A percentile compares a stretch with the other conserved stretches of the same genome.
phyloP scores from a whole-genome alignment of 2,329 filamentous ascomycete genomes.

The Akanthomyces muscarius region DNA sequence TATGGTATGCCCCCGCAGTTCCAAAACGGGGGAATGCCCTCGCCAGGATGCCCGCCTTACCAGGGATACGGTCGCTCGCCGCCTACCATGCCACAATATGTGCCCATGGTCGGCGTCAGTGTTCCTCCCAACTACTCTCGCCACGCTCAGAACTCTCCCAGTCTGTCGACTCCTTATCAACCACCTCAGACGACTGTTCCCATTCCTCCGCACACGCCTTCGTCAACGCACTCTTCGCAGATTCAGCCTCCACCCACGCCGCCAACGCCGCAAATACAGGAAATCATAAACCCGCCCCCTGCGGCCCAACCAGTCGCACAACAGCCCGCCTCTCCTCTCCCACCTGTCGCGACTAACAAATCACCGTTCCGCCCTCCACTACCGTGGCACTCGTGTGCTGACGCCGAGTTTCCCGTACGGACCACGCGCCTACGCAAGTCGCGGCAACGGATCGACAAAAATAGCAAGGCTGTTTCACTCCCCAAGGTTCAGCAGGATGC shows the following conservation, averaged over 20 bases:
- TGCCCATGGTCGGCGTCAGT: slow-evolving; percentile 47
- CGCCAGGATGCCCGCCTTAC: slow-evolving; percentile 46
- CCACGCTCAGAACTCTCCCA: slow-evolving; percentile 49
- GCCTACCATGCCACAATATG: slow-evolving; percentile 52
- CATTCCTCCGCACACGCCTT: slow-evolving; percentile 47
- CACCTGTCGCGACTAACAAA: neutral
- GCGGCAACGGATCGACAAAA: slow-evolving; percentile 38
- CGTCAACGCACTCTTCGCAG: slow-evolving; percentile 48
- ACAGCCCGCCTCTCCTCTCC: slow-evolving; percentile 9
- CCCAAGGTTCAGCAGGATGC: slow-evolving; percentile 39
- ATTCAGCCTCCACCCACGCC: slow-evolving; percentile 43
- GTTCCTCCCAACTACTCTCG: slow-evolving; percentile 45
- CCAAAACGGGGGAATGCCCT: slow-evolving; percentile 47
- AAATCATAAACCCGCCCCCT: slow-evolving; percentile 26
- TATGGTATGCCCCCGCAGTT: slow-evolving; percentile 59
- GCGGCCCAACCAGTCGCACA: slow-evolving; percentile 18
- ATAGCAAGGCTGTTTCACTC: slow-evolving; percentile 39
- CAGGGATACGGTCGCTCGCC: slow-evolving; percentile 47
- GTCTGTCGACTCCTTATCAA: slow-evolving; percentile 54
- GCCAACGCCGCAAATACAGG: slow-evolving; percentile 39
- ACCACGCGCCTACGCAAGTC: slow-evolving; percentile 36
- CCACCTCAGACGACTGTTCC: slow-evolving; percentile 44
- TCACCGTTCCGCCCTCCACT: slow-evolving; percentile 47
- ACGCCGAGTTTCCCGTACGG: slow-evolving; percentile 46
- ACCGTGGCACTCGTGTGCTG: slow-evolving; percentile 54